Evolutionary conservation across 2,329 filamentous ascomycete species (phyloP).

Genomic region (Seiridium unicorne): DNA sequence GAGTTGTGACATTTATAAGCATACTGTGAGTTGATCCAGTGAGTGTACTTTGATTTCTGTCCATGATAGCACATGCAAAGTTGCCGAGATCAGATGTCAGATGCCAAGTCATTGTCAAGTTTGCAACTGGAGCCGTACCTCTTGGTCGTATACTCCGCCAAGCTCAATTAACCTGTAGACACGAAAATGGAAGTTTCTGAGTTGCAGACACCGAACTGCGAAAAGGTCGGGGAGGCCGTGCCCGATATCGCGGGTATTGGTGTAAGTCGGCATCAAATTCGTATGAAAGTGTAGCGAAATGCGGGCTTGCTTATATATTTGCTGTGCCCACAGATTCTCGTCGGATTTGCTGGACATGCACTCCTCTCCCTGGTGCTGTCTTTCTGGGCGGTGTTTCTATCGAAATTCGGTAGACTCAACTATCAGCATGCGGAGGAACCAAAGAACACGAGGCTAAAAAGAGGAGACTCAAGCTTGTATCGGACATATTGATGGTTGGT

Average conservation of each 20-base stretch:
- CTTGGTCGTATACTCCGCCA: not conserved
- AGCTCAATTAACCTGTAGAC: not conserved
- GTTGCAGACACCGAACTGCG: slow-evolving; percentile 21
- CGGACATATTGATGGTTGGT: slow-evolving; percentile 31
- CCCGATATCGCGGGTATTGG: slow-evolving; percentile 30
- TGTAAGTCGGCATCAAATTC: slow-evolving; percentile 15
- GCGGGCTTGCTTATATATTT: not conserved
- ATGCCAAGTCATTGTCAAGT: not conserved
- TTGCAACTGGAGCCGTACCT: too few species aligned
- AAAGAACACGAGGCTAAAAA: slow-evolving; percentile 24
- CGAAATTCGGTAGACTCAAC: slow-evolving; percentile 24
- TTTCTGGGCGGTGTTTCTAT: slow-evolving; percentile 31
- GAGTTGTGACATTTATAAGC: not conserved
- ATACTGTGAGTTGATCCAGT: not conserved
- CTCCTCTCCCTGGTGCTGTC: slow-evolving; percentile 24
- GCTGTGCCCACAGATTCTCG: slow-evolving; percentile 21
- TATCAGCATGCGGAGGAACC: slow-evolving; percentile 23
- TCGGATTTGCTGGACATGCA: slow-evolving; percentile 29
- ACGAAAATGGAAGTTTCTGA: slow-evolving; percentile 12
- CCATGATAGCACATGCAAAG: not conserved
- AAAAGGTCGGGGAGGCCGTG: slow-evolving; percentile 24
- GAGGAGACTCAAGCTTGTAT: slow-evolving; percentile 25
- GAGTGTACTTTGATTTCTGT: not conserved
- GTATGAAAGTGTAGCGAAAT: not conserved
- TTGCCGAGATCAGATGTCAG: not conserved